Evolutionary conservation across 2,329 filamentous ascomycete species (phyloP).

Genomic region (Lachnellula subtilissima): DNA sequence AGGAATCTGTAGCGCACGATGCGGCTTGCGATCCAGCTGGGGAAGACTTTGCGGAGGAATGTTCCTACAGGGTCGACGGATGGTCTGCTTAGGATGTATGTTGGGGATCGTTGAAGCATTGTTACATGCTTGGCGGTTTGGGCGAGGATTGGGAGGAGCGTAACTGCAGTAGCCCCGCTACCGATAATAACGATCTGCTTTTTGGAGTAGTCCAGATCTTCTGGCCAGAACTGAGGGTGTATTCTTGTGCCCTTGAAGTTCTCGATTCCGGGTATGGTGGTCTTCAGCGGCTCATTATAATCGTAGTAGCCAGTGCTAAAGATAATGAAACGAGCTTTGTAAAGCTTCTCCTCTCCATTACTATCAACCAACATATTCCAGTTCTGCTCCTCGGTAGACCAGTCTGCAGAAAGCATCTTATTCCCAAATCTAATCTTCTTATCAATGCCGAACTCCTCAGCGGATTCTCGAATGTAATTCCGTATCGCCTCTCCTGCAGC

Average conservation of each 20-base stretch:
- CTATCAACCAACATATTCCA: slow-evolving; percentile 47
- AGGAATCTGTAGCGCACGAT: slow-evolving; percentile 48
- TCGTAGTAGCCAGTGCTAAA: slow-evolving; percentile 61
- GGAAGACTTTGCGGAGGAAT: slow-evolving; percentile 34
- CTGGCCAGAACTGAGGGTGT: slow-evolving; percentile 71
- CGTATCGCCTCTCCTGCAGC: slow-evolving; percentile 48
- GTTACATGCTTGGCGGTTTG: slow-evolving; percentile 63
- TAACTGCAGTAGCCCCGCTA: slow-evolving; percentile 72
- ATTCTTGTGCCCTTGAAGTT: slow-evolving; percentile 55
- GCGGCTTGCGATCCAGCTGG: slow-evolving; percentile 35
- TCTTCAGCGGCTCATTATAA: slow-evolving; percentile 49
- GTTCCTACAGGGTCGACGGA: slow-evolving; percentile 27
- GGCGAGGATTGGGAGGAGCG: slow-evolving; percentile 66
- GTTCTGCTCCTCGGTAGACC: slow-evolving; percentile 47
- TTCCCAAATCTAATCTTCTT: slow-evolving; percentile 50
- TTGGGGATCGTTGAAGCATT: slow-evolving; percentile 76
- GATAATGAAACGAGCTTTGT: slow-evolving; percentile 45
- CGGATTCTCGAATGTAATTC: slow-evolving; percentile 50
- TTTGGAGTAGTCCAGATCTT: slow-evolving; percentile 58
- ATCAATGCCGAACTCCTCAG: slow-evolving; percentile 48
- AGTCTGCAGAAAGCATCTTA: slow-evolving; percentile 45
- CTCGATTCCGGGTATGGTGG: slow-evolving; percentile 52
- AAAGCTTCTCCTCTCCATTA: slow-evolving; percentile 29
- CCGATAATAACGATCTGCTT: slow-evolving; percentile 47
- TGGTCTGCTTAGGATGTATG: slow-evolving; percentile 54